Base-by-base conservation (phyloP, 1,284 basidiomycete species). In the Jaminaea rosea region DNA sequence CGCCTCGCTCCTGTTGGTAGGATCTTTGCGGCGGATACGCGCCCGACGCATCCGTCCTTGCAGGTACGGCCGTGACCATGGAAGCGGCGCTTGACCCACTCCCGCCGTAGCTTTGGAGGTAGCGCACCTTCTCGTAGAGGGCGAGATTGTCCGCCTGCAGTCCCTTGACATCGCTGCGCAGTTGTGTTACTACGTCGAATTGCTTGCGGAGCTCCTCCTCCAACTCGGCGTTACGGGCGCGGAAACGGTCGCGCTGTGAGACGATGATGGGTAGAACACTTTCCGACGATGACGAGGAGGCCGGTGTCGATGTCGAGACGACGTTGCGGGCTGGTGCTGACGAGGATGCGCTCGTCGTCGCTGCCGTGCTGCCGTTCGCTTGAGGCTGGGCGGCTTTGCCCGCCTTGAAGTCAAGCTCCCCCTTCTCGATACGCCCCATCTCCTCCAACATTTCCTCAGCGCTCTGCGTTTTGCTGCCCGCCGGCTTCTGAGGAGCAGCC, bases 131-230 rank as follows among this genome's bases (percentile, higher is more conserved):
- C 29, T 72, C 70, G 55, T 72, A 72, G 44, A 72, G 53, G 1
- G 54, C 52, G 1, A 72, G 46, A 39, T 72, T 72, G 53, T 72
- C 70, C 2, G 58, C 28, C 42, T 71, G 67, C 8, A 72, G 49
- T 13, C 55, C 61, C 53, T 65, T 63, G 44, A 69, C 53, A 53
- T 73, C 69, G 44, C 27, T 46, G 9, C 69, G 60, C 15, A 70
- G 62, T 65, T 94, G 90, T 0, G 89, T 88, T 60, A 97, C 91
- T 47, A 85, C 83, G 58, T 91, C 87, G 77, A 88, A 93, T 74
- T 97, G 92, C 63, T 85, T 88, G 44, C 90, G 85, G 7, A 98
- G 81, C 77, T 98, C 91, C 77, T 97, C 91, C 77, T 99, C 93
- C 9, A 98, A 81, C 73, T 98, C 93, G 17, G 88, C 86, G 70